Evolutionary conservation across 2,329 filamentous ascomycete genomes (phyloP).

Genomic region (Rhexocercosporidium sp.): DNA sequence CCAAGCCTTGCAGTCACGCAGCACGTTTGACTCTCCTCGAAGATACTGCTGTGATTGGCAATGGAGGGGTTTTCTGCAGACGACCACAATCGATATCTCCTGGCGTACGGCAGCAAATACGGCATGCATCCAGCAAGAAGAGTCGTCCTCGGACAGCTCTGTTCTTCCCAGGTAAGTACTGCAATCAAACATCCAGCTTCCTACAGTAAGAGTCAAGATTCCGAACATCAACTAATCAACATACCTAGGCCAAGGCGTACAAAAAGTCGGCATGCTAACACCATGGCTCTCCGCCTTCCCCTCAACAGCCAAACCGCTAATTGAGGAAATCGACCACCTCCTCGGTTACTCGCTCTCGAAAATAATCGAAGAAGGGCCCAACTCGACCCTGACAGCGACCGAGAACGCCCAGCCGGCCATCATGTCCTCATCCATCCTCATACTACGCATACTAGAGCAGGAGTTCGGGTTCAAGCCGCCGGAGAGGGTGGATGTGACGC

Average conservation of each 20-base stretch:
- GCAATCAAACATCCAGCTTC: neutral
- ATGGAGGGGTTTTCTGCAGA: neutral
- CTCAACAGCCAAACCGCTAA: constrained; percentile 71
- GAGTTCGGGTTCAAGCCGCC: constrained; percentile 79
- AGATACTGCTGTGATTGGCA: neutral
- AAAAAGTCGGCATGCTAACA: constrained; percentile 84
- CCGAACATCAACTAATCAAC: constrained; percentile 18
- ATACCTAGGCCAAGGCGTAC: constrained; percentile 78
- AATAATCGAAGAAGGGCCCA: constrained; percentile 81
- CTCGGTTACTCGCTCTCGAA: constrained; percentile 77
- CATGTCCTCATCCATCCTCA: constrained; percentile 92
- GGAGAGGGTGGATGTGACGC: constrained; percentile 77
- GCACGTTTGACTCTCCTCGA: constrained; percentile 19
- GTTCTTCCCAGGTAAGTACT: constrained; percentile 45
- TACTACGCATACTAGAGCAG: constrained; percentile 82
- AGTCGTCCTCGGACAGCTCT: constrained; percentile 43
- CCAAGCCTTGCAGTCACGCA: constrained; percentile 24
- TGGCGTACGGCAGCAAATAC: constrained; percentile 18
- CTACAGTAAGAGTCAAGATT: neutral
- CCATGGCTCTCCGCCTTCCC: constrained; percentile 91
- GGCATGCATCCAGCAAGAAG: constrained; percentile 35
- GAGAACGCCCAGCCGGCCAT: constrained; percentile 93
- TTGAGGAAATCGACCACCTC: constrained; percentile 84
- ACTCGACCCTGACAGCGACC: constrained; percentile 77
- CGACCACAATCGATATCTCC: neutral